phyloP scores from a whole-genome alignment of 2,329 filamentous ascomycete genomes.

The Laburnicola sp. region DNA sequence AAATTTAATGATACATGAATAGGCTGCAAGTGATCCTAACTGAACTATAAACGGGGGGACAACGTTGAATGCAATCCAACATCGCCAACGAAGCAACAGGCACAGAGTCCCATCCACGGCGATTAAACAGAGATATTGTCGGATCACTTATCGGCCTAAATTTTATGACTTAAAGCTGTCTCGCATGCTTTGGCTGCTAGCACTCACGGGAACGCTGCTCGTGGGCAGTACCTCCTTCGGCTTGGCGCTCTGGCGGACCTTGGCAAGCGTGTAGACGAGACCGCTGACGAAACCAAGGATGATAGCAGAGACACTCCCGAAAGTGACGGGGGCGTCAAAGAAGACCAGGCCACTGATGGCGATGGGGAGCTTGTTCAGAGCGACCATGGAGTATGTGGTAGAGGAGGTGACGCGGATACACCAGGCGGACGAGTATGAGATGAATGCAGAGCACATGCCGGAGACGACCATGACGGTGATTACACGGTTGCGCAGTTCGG shows the following conservation, averaged over 20 bases:
- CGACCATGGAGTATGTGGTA: slow-evolving; percentile 98
- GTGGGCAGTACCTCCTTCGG: slow-evolving; percentile 69
- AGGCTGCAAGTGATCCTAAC: not conserved
- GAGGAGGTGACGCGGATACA: slow-evolving; percentile 96
- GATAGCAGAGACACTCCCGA: slow-evolving; percentile 90
- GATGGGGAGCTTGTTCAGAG: slow-evolving; percentile 96
- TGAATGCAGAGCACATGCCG: slow-evolving; percentile 90
- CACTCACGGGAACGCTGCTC: slow-evolving; percentile 73
- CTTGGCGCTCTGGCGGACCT: slow-evolving; percentile 75
- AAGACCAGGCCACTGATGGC: slow-evolving; percentile 90
- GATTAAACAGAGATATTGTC: slow-evolving; percentile 14
- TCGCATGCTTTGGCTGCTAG: slow-evolving; percentile 86
- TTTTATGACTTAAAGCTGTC: slow-evolving; percentile 69
- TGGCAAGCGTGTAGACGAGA: slow-evolving; percentile 85
- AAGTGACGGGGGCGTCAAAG: slow-evolving; percentile 90
- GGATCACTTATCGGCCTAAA: slow-evolving; percentile 12
- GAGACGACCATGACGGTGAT: slow-evolving; percentile 91
- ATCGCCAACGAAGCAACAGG: slow-evolving; percentile 6
- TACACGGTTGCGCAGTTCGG: slow-evolving; percentile 73
- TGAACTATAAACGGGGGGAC: not conserved
- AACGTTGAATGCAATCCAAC: slow-evolving; percentile 13
- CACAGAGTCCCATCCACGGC: not conserved
- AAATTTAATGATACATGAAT: slow-evolving; percentile 8
- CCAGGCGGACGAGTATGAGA: slow-evolving; percentile 99
- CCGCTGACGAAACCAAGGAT: slow-evolving; percentile 88